These are phyloP conservation scores for Boletus tomentosulus DNA, from an alignment of 768 basidiomycete species.

Conservation along the genomic window DNA sequence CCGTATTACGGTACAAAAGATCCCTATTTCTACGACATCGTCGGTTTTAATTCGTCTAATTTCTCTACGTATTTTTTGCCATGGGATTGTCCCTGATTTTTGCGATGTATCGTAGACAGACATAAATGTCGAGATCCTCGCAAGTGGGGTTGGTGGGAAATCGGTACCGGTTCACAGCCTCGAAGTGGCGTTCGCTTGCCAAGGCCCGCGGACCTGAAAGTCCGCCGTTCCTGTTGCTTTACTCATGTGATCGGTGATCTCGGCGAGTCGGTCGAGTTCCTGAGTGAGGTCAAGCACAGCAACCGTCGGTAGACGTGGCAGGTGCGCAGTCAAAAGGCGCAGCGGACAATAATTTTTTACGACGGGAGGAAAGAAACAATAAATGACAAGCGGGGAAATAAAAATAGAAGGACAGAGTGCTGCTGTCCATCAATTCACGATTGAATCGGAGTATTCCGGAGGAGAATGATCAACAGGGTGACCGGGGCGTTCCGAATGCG, in stretches of 20 bases:
- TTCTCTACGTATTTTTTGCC: neutral
- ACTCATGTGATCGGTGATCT: conserved; percentile 14
- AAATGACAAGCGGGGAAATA: neutral
- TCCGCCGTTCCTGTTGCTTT: neutral
- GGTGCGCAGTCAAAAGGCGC: conserved; percentile 11
- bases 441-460: too few relatives aligned
- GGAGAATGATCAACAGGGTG: too few relatives aligned
- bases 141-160: neutral
- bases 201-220: neutral
- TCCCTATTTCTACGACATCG: neutral
- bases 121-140: neutral
- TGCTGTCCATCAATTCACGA: neutral
- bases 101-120: neutral
- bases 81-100: conserved; percentile 1
- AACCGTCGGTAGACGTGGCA: neutral
- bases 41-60: neutral
- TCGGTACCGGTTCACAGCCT: conserved; percentile 13
- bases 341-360: neutral
- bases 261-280: neutral
- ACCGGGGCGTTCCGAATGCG: neutral
- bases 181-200: neutral
- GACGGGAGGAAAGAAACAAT: neutral
- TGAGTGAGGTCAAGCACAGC: conserved; percentile 13
- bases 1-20: neutral
- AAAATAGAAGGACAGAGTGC: neutral